Evolutionary conservation across 768 basidiomycete genomes (phyloP).

Genomic region (Rhodotorula taiwanensis): DNA sequence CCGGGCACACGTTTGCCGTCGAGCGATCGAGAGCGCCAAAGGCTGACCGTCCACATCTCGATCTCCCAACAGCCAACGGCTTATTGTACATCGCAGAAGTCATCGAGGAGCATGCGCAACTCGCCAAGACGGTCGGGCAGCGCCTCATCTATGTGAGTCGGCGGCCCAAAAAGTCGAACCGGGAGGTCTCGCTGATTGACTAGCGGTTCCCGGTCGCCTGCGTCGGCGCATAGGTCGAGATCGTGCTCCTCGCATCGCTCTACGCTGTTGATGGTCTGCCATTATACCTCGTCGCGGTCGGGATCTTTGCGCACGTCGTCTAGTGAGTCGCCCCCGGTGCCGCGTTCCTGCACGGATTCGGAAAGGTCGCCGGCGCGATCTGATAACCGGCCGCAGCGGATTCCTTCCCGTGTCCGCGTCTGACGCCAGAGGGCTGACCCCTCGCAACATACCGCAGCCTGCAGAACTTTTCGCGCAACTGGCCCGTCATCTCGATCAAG

Average conservation of each 20-base stretch:
- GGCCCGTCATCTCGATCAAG: constrained; percentile 89
- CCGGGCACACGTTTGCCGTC: not conserved
- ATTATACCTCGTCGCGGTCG: constrained; percentile 64
- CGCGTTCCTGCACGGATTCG: not conserved
- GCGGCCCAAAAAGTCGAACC: too few relatives aligned
- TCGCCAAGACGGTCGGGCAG: constrained; percentile 75
- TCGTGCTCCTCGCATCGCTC: constrained; percentile 67
- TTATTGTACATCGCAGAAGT: constrained; percentile 71
- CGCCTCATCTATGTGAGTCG: constrained; percentile 51
- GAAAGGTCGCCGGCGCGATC: too few relatives aligned
- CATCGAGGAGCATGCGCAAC: constrained; percentile 83
- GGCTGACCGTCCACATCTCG: not conserved
- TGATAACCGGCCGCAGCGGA: too few relatives aligned
- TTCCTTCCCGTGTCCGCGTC: not conserved
- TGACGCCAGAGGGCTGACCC: not conserved
- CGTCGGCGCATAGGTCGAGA: constrained; percentile 59
- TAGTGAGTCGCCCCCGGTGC: constrained; percentile 55
- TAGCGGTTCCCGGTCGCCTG: not conserved
- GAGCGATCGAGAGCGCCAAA: not conserved
- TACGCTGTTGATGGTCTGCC: constrained; percentile 77
- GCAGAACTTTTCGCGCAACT: constrained; percentile 75
- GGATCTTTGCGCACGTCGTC: constrained; percentile 71
- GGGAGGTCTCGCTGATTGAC: too few relatives aligned
- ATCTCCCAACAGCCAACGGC: constrained; percentile 67
- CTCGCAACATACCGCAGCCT: constrained; percentile 6